phyloP scores from a whole-genome alignment of 352 stramenopile species.

The Lagenidium sp. region DNA sequence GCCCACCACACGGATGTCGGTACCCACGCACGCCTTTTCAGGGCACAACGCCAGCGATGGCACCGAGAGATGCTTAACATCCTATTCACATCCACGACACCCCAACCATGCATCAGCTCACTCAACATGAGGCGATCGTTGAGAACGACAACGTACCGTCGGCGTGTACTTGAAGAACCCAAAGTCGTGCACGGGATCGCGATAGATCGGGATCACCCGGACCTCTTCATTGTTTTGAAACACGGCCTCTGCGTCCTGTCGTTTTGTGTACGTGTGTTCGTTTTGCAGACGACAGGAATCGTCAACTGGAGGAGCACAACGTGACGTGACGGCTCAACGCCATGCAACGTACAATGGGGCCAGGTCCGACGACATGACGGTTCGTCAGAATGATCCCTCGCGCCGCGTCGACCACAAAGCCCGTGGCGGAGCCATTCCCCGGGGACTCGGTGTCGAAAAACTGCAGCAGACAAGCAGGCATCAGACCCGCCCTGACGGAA shows the following conservation, averaged over 20 bases:
- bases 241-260: conserved; percentile 84
- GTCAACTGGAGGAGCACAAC: not conserved
- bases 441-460: conserved; percentile 88
- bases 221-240: conserved; percentile 95
- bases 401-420: conserved; percentile 90
- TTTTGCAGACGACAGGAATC: not conserved
- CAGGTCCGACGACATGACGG: conserved; percentile 85
- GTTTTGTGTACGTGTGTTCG: too few relatives aligned
- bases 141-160: conserved; percentile 20
- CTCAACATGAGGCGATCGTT: not conserved
- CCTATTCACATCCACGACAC: too few relatives aligned
- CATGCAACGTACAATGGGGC: conserved; percentile 70
- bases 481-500: too few relatives aligned
- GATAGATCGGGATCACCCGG: conserved; percentile 86
- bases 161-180: conserved; percentile 89
- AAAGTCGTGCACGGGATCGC: conserved; percentile 92
- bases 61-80: conserved; percentile 81
- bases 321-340: too few relatives aligned
- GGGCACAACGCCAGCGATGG: conserved; percentile 71
- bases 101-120: not conserved
- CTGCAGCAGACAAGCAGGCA: conserved; percentile 14
- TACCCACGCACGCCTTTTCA: conserved; percentile 83
- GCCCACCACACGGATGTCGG: conserved; percentile 89
- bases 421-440: conserved; percentile 84
- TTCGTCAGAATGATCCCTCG: conserved; percentile 92